Percentiles rank a stretch among this genome's conserved stretches.
These are phyloP conservation scores for Waitea zeae DNA, from an alignment of 1,284 basidiomycete species.

Conservation along the genomic window DNA sequence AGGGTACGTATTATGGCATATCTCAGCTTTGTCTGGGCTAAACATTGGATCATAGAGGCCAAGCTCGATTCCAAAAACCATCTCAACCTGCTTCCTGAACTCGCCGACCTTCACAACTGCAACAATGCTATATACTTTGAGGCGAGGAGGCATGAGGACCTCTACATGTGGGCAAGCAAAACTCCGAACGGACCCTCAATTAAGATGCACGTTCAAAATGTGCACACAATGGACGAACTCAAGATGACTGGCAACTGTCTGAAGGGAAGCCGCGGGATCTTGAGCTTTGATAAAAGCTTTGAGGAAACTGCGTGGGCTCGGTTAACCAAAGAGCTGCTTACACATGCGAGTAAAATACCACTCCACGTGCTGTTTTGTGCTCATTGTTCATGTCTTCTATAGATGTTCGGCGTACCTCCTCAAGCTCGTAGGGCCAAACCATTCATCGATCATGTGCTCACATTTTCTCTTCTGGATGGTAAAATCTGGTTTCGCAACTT, in stretches of 20 bases:
- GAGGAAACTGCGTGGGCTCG: conserved; percentile 81
- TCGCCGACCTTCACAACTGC: conserved; percentile 96
- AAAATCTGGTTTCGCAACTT: conserved; percentile 99
- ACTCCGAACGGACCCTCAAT: conserved; percentile 96
- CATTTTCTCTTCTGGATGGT: conserved; percentile 88
- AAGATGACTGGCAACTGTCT: conserved; percentile 99
- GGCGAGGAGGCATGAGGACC: conserved; percentile 85
- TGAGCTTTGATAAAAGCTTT: conserved; percentile 89
- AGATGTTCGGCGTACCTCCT: conserved; percentile 94
- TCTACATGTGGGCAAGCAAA: conserved; percentile 95
- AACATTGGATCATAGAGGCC: conserved; percentile 40
- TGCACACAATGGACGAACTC: conserved; percentile 99
- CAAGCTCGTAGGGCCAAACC: conserved; percentile 86
- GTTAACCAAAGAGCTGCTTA: conserved; percentile 90
- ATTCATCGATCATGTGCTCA: conserved; percentile 95
- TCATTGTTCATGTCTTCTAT: conserved; percentile 6
- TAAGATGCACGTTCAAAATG: conserved; percentile 96
- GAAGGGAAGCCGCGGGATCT: conserved; percentile 84
- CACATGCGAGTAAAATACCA: conserved; percentile 51
- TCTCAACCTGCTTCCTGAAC: conserved; percentile 85
- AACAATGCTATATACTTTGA: conserved; percentile 98
- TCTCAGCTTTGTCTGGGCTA: neutral
- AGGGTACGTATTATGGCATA: conserved; percentile 39
- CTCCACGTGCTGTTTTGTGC: conserved; percentile 4
- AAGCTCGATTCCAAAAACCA: conserved; percentile 97